A percentile compares a stretch with the other conserved stretches of the same genome.
Conservation (phyloP, 139 green algal genomes). For the Haematococcus sp. region DNA sequence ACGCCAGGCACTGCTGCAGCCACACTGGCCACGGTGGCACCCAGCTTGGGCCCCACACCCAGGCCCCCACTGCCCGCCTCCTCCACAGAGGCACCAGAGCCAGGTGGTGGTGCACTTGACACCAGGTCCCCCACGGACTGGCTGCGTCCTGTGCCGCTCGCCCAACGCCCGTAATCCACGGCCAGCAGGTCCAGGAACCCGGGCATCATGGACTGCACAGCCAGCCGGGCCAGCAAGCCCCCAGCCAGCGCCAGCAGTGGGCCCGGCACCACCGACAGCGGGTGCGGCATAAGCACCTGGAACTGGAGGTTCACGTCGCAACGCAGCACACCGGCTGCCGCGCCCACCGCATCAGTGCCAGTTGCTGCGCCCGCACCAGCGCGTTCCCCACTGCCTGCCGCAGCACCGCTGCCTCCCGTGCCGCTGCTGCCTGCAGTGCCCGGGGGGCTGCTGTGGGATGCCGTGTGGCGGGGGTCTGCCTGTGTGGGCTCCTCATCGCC, state of each 20-base stretch:
- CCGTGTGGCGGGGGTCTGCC: no score
- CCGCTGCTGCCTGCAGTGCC: not conserved
- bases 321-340: constrained; percentile 8
- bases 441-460: no score
- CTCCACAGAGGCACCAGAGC: no score
- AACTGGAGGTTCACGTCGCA: constrained; percentile 33
- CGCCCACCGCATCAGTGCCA: not conserved
- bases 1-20: no score
- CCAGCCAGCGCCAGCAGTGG: constrained; percentile 38
- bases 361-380: no score
- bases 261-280: constrained; percentile 36
- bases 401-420: not conserved
- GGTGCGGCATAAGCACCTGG: constrained; percentile 34
- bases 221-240: constrained; percentile 33
- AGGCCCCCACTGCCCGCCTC: no score
- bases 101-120: not conserved
- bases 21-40: no score
- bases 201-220: constrained; percentile 39
- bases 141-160: constrained; percentile 5
- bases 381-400: not conserved
- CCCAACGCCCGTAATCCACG: constrained; percentile 30
- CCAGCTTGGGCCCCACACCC: no score
- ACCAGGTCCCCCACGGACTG: constrained; percentile 19
- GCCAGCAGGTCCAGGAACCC: constrained; percentile 41
- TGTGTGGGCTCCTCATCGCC: no score